Evolutionary conservation across 1,284 basidiomycete species (phyloP), one percentile per base, ranked within the genome.

Genomic region (Fomitiporia mediterranea): DNA sequence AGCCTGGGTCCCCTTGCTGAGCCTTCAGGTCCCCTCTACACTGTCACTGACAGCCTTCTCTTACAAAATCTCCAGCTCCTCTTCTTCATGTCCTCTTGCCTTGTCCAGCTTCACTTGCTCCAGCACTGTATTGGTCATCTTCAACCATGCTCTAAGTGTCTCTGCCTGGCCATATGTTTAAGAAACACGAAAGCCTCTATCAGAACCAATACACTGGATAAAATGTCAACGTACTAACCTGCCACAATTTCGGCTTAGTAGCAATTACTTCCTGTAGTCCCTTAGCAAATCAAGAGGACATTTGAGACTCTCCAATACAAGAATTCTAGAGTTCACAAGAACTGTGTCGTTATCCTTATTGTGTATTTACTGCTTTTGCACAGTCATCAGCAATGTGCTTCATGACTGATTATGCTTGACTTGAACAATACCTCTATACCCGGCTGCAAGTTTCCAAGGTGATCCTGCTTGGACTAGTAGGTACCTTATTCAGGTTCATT

Each of bases 271-370:
- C 72, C 66, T 80, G 83, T 82, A 79, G 63, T 91, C 88, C 11
- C 70, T 72, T 7, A 91, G 72, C 0, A 86, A 86, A n/a, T 83
- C 79, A 59, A 82, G 84, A 30, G 69, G 61, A 50, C 74, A 74
- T 4, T 75, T 78, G 1, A 86, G 74, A 60, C 77, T 82, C 63
- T 85, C 79, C 61, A 82, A 76, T 1, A 80, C 77, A 0, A 82
- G 82, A 1, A 88, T 84, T 21, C 89, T 80, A 23, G 85, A 86
- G 63, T 91, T 88, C 55, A 81, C 85, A 15, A 85, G 68, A 72
- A n/a, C 21, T n/a, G 54, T 58, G 21, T 58, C 57, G 15, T 57
- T 39, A 9, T 46, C 23, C 21, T 42, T 39, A 17, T 32, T 25
- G 9, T 8, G 19, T 42, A 57, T 35, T 11, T n/a, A n/a, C n/a